These are phyloP conservation scores for Linum trigynum DNA, from an alignment of 345 rosid species.

Conservation along the genomic window DNA sequence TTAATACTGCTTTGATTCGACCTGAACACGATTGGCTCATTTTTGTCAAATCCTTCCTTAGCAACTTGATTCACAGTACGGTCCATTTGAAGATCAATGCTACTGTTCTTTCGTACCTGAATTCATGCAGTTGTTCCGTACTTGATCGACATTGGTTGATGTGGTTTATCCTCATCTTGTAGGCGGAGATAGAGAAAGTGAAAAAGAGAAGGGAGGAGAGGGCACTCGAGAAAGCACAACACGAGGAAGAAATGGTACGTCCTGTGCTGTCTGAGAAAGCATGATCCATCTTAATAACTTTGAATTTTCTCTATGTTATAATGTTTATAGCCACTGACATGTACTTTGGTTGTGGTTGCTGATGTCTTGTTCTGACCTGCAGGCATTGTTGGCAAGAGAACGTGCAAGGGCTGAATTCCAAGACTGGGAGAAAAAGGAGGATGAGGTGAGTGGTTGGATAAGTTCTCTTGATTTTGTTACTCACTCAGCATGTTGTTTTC, in stretches of 20 bases:
- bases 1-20: no score
- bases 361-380: constrained; percentile 13
- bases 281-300: background rate
- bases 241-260: constrained; percentile 90
- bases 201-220: constrained; percentile 97
- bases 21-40: no score
- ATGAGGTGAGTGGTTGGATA: constrained; percentile 43
- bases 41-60: no score
- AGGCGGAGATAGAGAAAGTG: constrained; percentile 92
- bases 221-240: constrained; percentile 79
- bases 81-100: no score
- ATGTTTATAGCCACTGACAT: background rate
- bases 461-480: background rate
- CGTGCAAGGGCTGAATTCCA: constrained; percentile 96
- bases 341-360: background rate
- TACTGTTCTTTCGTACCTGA: no score
- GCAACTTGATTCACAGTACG: no score
- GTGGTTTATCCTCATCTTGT: constrained; percentile 16
- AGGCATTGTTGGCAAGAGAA: constrained; percentile 90
- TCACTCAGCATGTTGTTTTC: background rate
- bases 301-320: no score
- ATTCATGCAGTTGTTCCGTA: background rate
- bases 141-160: background rate
- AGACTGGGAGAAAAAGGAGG: constrained; percentile 98
- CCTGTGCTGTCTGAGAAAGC: constrained; percentile 7